Conservation (phyloP, 441 rosid genomes). For the Cnidoscolus chayamansa region DNA sequence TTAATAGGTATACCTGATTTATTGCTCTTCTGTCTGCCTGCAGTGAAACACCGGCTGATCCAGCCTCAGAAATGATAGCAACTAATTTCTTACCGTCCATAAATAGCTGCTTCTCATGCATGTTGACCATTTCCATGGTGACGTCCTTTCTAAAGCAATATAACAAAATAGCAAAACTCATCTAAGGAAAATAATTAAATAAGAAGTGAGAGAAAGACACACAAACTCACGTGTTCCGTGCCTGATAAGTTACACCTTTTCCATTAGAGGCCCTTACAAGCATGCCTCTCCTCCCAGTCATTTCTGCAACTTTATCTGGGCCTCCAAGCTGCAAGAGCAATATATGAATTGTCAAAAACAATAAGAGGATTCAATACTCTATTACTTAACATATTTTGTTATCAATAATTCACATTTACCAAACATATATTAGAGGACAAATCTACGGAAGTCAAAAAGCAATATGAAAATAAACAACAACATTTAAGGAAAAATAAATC, state of each 20-base stretch:
- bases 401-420: background rate
- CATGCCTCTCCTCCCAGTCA: slow-evolving; percentile 99
- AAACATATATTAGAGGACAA: slow-evolving; percentile 4
- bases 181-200: slow-evolving; percentile 24
- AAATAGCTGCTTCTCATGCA: slow-evolving; percentile 97
- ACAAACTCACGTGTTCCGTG: slow-evolving; percentile 84
- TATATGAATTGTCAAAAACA: slow-evolving; percentile 20
- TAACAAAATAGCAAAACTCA: slow-evolving; percentile 27
- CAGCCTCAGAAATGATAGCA: slow-evolving; percentile 99
- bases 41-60: slow-evolving; percentile 98
- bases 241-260: slow-evolving; percentile 97
- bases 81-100: slow-evolving; percentile 98
- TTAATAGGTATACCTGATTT: slow-evolving; percentile 63
- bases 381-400: background rate
- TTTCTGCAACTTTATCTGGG: slow-evolving; percentile 96
- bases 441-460: background rate
- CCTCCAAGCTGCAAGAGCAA: slow-evolving; percentile 84
- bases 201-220: slow-evolving; percentile 14
- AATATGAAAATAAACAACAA: background rate
- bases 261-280: slow-evolving; percentile 93
- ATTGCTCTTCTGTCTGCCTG: slow-evolving; percentile 96
- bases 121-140: slow-evolving; percentile 99
- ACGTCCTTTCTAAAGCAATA: slow-evolving; percentile 75
- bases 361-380: background rate
- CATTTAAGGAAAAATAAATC: background rate